Percentiles rank a stretch among this genome's conserved stretches.
These are phyloP conservation scores for Chaetomiaceae sp. DNA, from an alignment of 2,329 filamentous ascomycete species.

Conservation along the genomic window DNA sequence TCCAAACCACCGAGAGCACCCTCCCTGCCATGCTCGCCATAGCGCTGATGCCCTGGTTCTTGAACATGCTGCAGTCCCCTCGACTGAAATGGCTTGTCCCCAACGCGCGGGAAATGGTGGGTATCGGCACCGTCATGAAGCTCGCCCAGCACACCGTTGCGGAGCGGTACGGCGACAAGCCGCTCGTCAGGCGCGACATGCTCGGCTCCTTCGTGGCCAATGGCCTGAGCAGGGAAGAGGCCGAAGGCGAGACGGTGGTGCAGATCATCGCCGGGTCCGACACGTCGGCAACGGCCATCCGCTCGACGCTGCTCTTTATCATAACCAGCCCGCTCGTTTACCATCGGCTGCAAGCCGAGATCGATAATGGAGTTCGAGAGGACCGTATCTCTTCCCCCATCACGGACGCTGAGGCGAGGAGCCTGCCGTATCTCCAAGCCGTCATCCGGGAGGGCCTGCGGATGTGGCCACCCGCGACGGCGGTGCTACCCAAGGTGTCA, in stretches of 20 bases:
- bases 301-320: conserved; percentile 48
- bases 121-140: conserved; percentile 19
- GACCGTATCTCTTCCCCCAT: conserved; percentile 7
- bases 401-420: conserved; percentile 4
- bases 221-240: conserved; percentile 34
- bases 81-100: conserved; percentile 32
- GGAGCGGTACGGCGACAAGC: conserved; percentile 29
- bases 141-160: conserved; percentile 27
- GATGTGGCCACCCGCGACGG: conserved; percentile 31
- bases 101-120: conserved; percentile 10
- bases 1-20: conserved; percentile 36
- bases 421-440: conserved; percentile 36
- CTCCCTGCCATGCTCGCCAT: conserved; percentile 42
- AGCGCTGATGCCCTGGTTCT: conserved; percentile 40
- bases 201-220: conserved; percentile 39
- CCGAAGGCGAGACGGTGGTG: conserved; percentile 37
- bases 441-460: conserved; percentile 38
- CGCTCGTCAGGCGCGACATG: conserved; percentile 34
- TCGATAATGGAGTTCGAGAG: conserved; percentile 33
- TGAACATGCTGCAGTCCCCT: conserved; percentile 37
- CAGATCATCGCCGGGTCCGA: conserved; percentile 39
- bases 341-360: conserved; percentile 44
- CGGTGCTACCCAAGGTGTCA: conserved; percentile 35
- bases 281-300: conserved; percentile 35
- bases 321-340: conserved; percentile 47